Evolutionary conservation across 2,329 filamentous ascomycete species (phyloP), one percentile per base, ranked within the genome.

Genomic region (Penicillium sp.): DNA sequence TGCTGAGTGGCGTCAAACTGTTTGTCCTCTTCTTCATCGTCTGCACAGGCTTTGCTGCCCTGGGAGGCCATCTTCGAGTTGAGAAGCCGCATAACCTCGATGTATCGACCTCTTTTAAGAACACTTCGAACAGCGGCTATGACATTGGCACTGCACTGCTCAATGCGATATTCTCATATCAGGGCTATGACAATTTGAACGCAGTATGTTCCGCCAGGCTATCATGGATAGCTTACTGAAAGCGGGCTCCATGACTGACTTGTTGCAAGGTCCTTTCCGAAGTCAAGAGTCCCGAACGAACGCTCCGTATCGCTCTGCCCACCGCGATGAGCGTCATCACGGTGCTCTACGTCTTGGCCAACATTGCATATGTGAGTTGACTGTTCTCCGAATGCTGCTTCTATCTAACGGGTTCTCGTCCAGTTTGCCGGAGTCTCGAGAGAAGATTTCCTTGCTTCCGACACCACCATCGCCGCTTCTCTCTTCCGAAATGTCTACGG

Each of bases 281-380:
- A 55, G 73, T 77, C 21, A 70, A 68, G 39, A 69, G 78, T 47
- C 77, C 77, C 0, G 67, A 76, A 8, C 68, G 65, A n/a, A 80
- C 77, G 0, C 67, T 81, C 9, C 73, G 72, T 36, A 63, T 74
- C 10, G 76, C 76, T 0, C 72, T 74, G 0, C 74, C 76, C 1
- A 52, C 73, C 1, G 77, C 75, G 0, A 64, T 80, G n/a, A 58
- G 63, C 5, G 61, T 72, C 14, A 71, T 76, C 6, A 70, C 72
- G 1, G 54, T 75, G 6, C 58, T 74, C 0, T 79, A 79, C 49
- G 66, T 78, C 45, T 65, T 77, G n/a, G 68, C 72, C 50, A 78
- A 77, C 48, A 65, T 77, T 9, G 71, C 76, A 6, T 79, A 78
- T 55, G 50, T 53, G 33, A n/a, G 46, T 26, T n/a, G n/a, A n/a